Base-by-base conservation (phyloP, 2,329 filamentous ascomycete species). In the Curvularia eragrostidis region DNA sequence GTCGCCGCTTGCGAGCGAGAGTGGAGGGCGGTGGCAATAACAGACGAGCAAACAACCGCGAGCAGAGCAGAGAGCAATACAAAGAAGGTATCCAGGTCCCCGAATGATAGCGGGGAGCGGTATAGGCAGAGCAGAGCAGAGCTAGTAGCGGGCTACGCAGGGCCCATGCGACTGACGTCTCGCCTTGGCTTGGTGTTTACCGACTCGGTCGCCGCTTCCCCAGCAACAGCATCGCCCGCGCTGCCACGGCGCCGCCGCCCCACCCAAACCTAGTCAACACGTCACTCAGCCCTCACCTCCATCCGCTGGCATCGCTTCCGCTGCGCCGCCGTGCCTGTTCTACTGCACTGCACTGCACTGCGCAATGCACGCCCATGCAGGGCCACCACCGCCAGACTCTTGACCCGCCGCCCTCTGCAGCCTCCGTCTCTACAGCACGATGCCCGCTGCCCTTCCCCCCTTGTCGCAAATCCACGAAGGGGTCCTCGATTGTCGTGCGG, bases 151-250 rank as follows among this genome's bases (percentile, higher is more conserved):
- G 30, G 24, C 32, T 44, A 57, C 57, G 56, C 62, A 64, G 62
- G 62, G 59, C 58, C 32, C 52, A 39, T 42, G 52, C 62, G 55
- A 58, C 48, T 61, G 59, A 61, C 57, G 62, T 66, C 62, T 58
- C 53, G 52, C 52, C 58, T 43, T 48, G 62, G 61, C 42, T 47
- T 56, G 48, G 39, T 66, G 60, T 63, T 63, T 61, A 66, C 64
- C 54, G 44, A 55, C 48, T 59, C 54, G 8, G 59, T 62, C 57
- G 62, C 54, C 30, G 64, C 61, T 66, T 55, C 64, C 64, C 62
- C 54, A 54, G 64, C 64, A 66, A 62, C 64, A 54, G 64, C 64
- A 66, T 60, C 64, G 48, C 51, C 49, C 56, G 56, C 59, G 44
- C 26, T 21, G 38, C 52, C 56, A 47, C 42, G 12, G 18, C 41